Evolutionary conservation across 2,329 filamentous ascomycete species (phyloP), one percentile per base, ranked within the genome.

Genomic region (Aspergillus sp.): DNA sequence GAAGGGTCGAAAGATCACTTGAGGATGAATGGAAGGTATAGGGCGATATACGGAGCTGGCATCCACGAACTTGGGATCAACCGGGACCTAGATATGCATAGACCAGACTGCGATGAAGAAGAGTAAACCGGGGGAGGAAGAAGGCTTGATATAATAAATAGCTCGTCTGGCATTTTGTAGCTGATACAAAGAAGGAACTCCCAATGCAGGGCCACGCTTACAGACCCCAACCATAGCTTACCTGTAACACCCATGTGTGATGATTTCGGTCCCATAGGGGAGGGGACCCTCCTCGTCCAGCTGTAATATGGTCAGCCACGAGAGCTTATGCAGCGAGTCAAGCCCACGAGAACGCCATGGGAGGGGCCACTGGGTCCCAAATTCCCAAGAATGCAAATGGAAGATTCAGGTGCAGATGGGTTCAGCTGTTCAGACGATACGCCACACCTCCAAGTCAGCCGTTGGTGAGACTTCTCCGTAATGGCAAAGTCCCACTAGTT

Each of bases 271-370:
- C 17, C 39, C 27, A 24, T 24, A 55, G 60, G 55, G 58, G 46
- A 52, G 56, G 58, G 58, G 51, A 40, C 45, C 58, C 52, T 54
- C 49, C 50, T 55, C 49, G 57, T 66, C 64, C 64, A 66, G 64
- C 64, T 66, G 62, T 58, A 51, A 57, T 56, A 57, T 63, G 39
- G 52, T 60, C 64, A 66, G 64, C 64, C 64, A 66, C 64, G 56
- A 59, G 60, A 61, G 56, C 62, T 62, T 64, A 54, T 59, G 56
- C 54, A 56, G 55, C 50, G 39, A 56, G 51, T 47, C 21, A 57
- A 63, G 44, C 51, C 58, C 55, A 60, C 52, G 58, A 53, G 51
- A 58, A 55, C 56, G 39, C 58, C 51, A 57, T 60, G 41, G 58
- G 60, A 63, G 62, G 55, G 44, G 57, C 50, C 54, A 60, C 46